Conservation (phyloP, 2,329 filamentous ascomycete genomes). For the Ceratocystis diversiconidia region DNA sequence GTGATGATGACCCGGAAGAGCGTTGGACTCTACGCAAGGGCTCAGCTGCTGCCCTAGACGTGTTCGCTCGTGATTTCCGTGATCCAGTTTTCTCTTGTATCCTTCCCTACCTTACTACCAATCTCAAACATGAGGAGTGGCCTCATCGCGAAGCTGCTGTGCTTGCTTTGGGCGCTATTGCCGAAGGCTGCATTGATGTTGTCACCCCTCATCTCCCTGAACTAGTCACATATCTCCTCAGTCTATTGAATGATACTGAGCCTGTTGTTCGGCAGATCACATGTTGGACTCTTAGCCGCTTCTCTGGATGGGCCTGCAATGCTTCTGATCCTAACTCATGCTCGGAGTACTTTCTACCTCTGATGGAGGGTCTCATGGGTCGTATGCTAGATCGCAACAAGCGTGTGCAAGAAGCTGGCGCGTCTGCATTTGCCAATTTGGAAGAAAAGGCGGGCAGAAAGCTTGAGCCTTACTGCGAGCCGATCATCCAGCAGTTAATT, state of each 20-base stretch:
- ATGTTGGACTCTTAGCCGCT: constrained; percentile 91
- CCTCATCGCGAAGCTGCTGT: constrained; percentile 86
- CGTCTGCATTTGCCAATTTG: constrained; percentile 87
- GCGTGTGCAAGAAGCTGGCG: constrained; percentile 90
- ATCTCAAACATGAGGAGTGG: constrained; percentile 81
- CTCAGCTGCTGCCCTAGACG: constrained; percentile 86
- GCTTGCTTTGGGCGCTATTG: constrained; percentile 82
- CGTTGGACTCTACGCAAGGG: constrained; percentile 94
- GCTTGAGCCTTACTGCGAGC: constrained; percentile 71
- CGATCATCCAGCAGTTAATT: constrained; percentile 86
- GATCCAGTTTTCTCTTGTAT: constrained; percentile 81
- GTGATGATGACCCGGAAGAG: constrained; percentile 74
- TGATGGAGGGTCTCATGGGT: constrained; percentile 90
- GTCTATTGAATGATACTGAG: constrained; percentile 68
- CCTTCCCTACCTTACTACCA: constrained; percentile 79
- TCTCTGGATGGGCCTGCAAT: constrained; percentile 80
- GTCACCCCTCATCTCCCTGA: constrained; percentile 84
- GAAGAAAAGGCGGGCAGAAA: constrained; percentile 81
- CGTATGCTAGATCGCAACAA: constrained; percentile 98
- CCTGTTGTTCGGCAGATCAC: constrained; percentile 92
- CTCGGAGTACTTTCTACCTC: constrained; percentile 72
- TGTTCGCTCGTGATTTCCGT: constrained; percentile 83
- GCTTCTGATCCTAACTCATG: constrained; percentile 53
- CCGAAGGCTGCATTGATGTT: constrained; percentile 82
- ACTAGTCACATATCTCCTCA: constrained; percentile 78